phyloP scores from a whole-genome alignment of 2,329 filamentous ascomycete species.

The Talaromyces atroroseus region DNA sequence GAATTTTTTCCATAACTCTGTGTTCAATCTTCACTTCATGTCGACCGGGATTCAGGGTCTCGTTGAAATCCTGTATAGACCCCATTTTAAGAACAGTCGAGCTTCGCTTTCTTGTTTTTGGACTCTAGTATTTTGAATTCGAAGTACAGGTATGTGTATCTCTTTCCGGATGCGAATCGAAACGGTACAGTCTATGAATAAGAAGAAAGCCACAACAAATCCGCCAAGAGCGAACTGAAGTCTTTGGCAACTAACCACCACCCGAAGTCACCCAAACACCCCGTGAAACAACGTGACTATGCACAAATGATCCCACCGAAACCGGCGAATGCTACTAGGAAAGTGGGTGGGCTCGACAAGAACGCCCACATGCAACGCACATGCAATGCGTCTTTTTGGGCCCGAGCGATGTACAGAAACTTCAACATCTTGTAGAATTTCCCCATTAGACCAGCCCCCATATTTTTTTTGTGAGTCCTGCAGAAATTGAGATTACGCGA shows the following conservation, averaged over 20 bases:
- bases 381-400: not conserved
- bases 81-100: not conserved
- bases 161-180: no score
- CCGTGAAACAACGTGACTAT: not conserved
- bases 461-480: not conserved
- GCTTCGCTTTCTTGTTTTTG: not conserved
- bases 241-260: not conserved
- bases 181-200: not conserved
- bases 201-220: not conserved
- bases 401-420: no score
- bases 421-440: not conserved
- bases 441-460: not conserved
- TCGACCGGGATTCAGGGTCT: not conserved
- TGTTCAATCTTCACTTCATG: not conserved
- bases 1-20: not conserved
- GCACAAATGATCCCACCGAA: not conserved
- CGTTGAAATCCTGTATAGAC: slow-evolving; percentile 1
- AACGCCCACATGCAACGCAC: no score
- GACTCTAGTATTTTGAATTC: not conserved
- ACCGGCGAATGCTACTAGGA: not conserved
- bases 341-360: not conserved
- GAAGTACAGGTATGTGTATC: not conserved
- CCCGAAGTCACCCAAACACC: not conserved
- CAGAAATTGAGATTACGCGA: no score
- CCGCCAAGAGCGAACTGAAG: not conserved